phyloP scores from a whole-genome alignment of 2,329 filamentous ascomycete genomes.

The Paecilomyces sp. region DNA sequence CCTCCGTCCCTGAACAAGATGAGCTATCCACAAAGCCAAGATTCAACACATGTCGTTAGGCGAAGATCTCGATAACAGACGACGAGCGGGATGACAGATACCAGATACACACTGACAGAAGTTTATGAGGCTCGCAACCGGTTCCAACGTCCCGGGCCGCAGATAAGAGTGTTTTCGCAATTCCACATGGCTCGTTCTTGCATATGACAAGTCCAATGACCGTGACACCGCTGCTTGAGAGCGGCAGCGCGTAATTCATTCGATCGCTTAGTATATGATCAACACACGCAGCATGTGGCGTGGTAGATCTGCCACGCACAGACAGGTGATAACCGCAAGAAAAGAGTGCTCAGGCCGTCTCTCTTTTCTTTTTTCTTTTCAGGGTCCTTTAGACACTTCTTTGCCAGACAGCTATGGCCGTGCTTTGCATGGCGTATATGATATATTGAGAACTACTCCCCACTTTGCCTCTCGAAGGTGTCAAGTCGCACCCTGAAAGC shows the following conservation, averaged over 20 bases:
- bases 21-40: not conserved
- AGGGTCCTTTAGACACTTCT: not conserved
- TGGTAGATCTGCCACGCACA: not conserved
- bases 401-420: not conserved
- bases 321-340: not conserved
- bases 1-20: not conserved
- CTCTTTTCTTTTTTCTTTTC: not conserved
- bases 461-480: not conserved
- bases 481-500: not conserved
- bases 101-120: not conserved
- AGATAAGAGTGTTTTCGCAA: not conserved
- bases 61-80: not conserved
- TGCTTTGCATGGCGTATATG: not conserved
- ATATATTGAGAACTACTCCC: not conserved
- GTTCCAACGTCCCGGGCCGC: not conserved
- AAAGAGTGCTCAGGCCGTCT: not conserved
- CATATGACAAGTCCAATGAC: not conserved
- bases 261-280: not conserved
- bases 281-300: not conserved
- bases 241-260: not conserved
- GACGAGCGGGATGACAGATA: not conserved
- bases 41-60: not conserved
- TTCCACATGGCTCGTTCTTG: not conserved
- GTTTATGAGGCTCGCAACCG: not conserved
- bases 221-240: not conserved